Evolutionary conservation across 2,329 filamentous ascomycete genomes (phyloP), one percentile per base, ranked within the genome.

Genomic region (Fusarium concolor): DNA sequence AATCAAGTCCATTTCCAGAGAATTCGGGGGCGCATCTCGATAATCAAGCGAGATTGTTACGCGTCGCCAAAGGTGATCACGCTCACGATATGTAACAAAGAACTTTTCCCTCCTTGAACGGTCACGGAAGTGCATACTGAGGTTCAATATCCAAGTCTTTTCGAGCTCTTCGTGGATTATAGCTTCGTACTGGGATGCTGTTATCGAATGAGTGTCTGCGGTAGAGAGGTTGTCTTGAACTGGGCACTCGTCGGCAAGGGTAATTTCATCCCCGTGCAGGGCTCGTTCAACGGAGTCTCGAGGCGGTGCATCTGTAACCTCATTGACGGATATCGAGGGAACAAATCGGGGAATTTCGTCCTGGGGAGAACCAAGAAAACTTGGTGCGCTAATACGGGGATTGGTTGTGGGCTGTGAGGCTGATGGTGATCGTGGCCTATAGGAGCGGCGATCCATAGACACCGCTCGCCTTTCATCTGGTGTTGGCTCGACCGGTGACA

Each of bases 61-160:
- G 49, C 95, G 87, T 56, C 93, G 89, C 92, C 94, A 97, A 64
- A 88, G 83, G 65, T 88, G 91, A 6, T 92, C 89, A 46, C 87
- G 86, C 77, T 97, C 91, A 46, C 94, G 92, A 77, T 92, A 99
- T 0, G 96, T 98, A 67, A 99, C 90, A 78, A 98, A 99, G 82
- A 98, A 98, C 78, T 99, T 99, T 79, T 99, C 96, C 42, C 95
- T 88, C 72, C 92, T 92, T 14, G 94, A 96, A 74, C 91, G 90
- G 80, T 99, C 96, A 61, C 94, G 89, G 78, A 97, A 99, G 78
- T 97, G 94, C 96, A 99, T 97, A 79, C 94, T 97, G 62, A 98
- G 86, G 76, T 99, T 99, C 71, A 99, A 84, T 62, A 99, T 98
- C 96, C 96, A 99, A 74, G 87, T 90, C 63, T 85, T 87, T 75